phyloP scores from a whole-genome alignment of 352 stramenopile species.

The Blastocystis sp. region DNA sequence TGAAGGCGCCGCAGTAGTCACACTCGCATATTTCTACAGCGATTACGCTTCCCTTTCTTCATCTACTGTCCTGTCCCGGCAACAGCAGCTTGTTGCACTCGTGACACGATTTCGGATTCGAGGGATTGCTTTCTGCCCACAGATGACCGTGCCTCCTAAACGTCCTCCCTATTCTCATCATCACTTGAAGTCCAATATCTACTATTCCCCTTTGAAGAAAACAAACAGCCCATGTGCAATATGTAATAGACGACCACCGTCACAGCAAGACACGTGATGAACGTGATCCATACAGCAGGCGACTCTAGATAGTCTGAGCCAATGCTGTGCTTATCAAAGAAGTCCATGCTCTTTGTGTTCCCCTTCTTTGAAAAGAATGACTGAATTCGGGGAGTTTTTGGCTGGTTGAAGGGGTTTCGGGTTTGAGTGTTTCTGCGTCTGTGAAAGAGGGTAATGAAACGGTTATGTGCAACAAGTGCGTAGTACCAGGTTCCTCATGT shows the following conservation, averaged over 20 bases:
- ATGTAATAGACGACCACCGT: background rate
- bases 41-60: too few relatives aligned
- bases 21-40: constrained; percentile 72
- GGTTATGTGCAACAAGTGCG: too few relatives aligned
- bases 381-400: too few relatives aligned
- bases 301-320: background rate
- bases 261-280: background rate
- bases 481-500: too few relatives aligned
- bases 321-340: background rate
- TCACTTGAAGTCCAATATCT: background rate
- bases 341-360: background rate
- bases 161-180: constrained; percentile 30
- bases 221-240: background rate
- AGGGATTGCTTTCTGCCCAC: constrained; percentile 38
- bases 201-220: background rate
- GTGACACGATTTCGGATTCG: constrained; percentile 61
- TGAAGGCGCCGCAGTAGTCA: constrained; percentile 71
- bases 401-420: too few relatives aligned
- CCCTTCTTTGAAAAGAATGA: background rate
- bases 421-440: too few relatives aligned
- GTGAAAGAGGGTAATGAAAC: too few relatives aligned
- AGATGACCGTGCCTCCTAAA: constrained; percentile 55
- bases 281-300: background rate
- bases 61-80: constrained; percentile 33
- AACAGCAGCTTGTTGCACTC: constrained; percentile 62